phyloP scores from a whole-genome alignment of 768 basidiomycete species.

The Boletus rufocinnamomeus region DNA sequence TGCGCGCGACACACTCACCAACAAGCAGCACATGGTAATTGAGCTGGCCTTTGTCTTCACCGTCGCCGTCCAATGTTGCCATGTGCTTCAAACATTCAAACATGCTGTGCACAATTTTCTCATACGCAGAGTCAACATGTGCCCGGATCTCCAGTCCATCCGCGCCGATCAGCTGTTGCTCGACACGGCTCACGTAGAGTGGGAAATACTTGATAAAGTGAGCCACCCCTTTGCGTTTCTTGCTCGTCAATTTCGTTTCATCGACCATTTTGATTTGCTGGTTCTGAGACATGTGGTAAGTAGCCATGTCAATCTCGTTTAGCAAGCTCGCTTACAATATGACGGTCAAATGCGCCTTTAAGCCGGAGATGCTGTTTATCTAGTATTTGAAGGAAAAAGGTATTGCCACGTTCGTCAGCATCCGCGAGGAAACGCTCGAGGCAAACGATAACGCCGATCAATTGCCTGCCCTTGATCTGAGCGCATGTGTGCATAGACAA shows the following conservation, averaged over 20 bases:
- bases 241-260: slow-evolving; percentile 86
- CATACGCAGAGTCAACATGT: slow-evolving; percentile 81
- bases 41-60: slow-evolving; percentile 94
- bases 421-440: slow-evolving; percentile 78
- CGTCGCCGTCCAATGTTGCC: slow-evolving; percentile 92
- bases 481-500: slow-evolving; percentile 2
- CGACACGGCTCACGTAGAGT: slow-evolving; percentile 78
- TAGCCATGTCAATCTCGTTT: neutral
- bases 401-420: slow-evolving; percentile 77
- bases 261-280: slow-evolving; percentile 89
- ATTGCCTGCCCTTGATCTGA: slow-evolving; percentile 56
- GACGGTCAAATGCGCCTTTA: slow-evolving; percentile 74
- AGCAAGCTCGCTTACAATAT: slow-evolving; percentile 51
- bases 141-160: slow-evolving; percentile 76
- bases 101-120: slow-evolving; percentile 85
- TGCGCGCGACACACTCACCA: slow-evolving; percentile 53
- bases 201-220: slow-evolving; percentile 95
- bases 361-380: slow-evolving; percentile 83
- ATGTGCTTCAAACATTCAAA: slow-evolving; percentile 93
- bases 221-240: slow-evolving; percentile 90
- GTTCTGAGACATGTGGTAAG: slow-evolving; percentile 46
- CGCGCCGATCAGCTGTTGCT: slow-evolving; percentile 77
- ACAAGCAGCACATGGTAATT: slow-evolving; percentile 96
- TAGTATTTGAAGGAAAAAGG: slow-evolving; percentile 69
- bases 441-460: slow-evolving; percentile 78